Base-by-base conservation (phyloP, 176 grass and related monocot genomes). In the Thalia dealbata region DNA sequence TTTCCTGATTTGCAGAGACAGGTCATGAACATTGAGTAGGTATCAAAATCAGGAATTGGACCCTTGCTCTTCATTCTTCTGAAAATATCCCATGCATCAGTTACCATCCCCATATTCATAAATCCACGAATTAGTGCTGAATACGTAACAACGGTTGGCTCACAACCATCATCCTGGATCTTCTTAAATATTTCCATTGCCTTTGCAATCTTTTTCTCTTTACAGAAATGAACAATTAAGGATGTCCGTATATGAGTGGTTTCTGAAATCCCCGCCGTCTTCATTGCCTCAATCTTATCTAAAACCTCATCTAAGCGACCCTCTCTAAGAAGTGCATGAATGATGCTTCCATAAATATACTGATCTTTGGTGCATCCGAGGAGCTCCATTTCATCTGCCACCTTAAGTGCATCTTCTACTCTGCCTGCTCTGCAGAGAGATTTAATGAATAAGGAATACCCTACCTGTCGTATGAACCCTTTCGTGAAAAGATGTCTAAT, bases 11-110 rank as follows among this genome's bases (percentile, higher is more conserved):
- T 86, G 80, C 89, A 96, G 6, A 96, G 84, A 80, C 84, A 96
- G 38, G 43, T 70, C 19, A 96, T 92, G 76, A 96, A 92, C 89
- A 88, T 89, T 6, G 92, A 92, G 58, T 96, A 96, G 29, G 89
- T 92, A 60, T 78, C 69, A 25, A 92, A 96, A 80, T 92, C 92
- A 63, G 92, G 89, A 63, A 28, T 54, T n/a, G 92, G 92, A 13
- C 92, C 92, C 72, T 86, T 86, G 26, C 86, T 74, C 79, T 90
- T 91, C 89, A 96, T 96, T 64, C 21, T 63, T 18, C 74, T 74
- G 70, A 89, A 96, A 50, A 92, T 73, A 78, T 73, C 55, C 84
- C 89, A 87, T 24, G 92, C 92, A 58, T 89, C 92, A 30, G 78
- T 78, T 87, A 92, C 75, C 92, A 87, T 92, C 55, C 80, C 82